Conservation (phyloP, 225 moss, liverwort and hornwort genomes). For the Climacium dendroides region DNA sequence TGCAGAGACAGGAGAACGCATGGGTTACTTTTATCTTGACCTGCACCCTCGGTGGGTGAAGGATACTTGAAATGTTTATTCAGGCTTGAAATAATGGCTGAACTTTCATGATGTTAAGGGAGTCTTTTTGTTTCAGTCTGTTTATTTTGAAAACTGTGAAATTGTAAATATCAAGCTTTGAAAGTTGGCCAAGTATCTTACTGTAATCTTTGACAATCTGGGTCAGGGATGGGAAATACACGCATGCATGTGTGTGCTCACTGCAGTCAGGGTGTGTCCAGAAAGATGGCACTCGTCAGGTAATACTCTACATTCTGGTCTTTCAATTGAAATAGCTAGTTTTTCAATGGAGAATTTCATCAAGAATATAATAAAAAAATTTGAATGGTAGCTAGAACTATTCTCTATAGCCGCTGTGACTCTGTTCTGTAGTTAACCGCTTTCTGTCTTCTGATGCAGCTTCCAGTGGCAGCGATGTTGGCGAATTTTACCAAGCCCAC, state of each 20-base stretch:
- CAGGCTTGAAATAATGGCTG: background rate
- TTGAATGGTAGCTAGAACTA: background rate
- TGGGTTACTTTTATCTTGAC: slow-evolving; percentile 96
- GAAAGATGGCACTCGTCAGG: slow-evolving; percentile 78
- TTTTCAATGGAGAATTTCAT: background rate
- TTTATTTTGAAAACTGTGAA: background rate
- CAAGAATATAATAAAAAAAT: background rate
- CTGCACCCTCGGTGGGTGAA: slow-evolving; percentile 65
- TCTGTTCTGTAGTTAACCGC: background rate
- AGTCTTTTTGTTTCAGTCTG: background rate
- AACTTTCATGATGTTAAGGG: background rate
- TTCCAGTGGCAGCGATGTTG: slow-evolving; percentile 93
- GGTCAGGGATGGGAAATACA: slow-evolving; percentile 77
- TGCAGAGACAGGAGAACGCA: slow-evolving; percentile 70
- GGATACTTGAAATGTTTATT: background rate
- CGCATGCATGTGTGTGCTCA: slow-evolving; percentile 91
- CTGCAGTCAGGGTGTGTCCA: slow-evolving; percentile 86
- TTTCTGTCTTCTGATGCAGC: slow-evolving; percentile 25
- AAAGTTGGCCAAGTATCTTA: background rate
- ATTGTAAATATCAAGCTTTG: background rate
- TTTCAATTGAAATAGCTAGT: background rate
- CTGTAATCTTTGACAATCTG: background rate
- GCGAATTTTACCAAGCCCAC: slow-evolving; percentile 81
- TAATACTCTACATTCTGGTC: background rate
- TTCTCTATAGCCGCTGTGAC: background rate